Percentiles rank a stretch among this genome's conserved stretches.
These are phyloP conservation scores for Trametes sanguinea DNA, from an alignment of 768 basidiomycete species.

Conservation along the genomic window DNA sequence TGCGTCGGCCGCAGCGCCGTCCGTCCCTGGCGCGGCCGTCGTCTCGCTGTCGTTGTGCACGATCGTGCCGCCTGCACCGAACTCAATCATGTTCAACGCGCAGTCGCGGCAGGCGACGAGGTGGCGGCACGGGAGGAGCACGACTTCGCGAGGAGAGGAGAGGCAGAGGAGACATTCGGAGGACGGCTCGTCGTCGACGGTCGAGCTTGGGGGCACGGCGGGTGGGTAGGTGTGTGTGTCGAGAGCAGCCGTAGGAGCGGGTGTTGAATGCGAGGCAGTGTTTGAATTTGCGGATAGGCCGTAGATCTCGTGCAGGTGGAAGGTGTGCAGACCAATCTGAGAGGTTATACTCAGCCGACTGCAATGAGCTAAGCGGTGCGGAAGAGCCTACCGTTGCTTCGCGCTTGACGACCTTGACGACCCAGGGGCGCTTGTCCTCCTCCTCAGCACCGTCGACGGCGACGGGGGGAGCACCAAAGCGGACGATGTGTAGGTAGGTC, in stretches of 20 bases:
- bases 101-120: conserved; percentile 95
- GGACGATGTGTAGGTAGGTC: conserved; percentile 84
- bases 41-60: conserved; percentile 48
- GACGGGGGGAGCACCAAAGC: conserved; percentile 52
- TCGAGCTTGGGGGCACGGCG: conserved; percentile 29
- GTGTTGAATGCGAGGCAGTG: conserved; percentile 34
- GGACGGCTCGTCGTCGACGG: conserved; percentile 66
- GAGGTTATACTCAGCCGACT: background rate
- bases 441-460: conserved; percentile 30
- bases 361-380: background rate
- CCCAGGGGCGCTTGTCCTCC: conserved; percentile 71
- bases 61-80: conserved; percentile 89
- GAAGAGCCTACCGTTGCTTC: conserved; percentile 70
- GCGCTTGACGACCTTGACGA: conserved; percentile 89
- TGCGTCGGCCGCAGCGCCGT: background rate
- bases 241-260: conserved; percentile 37
- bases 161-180: conserved; percentile 93
- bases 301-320: conserved; percentile 95
- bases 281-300: conserved; percentile 62
- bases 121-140: conserved; percentile 90
- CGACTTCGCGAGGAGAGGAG: conserved; percentile 85
- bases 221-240: conserved; percentile 52
- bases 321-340: conserved; percentile 89
- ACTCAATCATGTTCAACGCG: conserved; percentile 96
- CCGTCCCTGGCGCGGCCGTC: conserved; percentile 28